These are phyloP conservation scores for Globisporangium middletonii DNA, from an alignment of 352 stramenopile genomes.

Conservation along the genomic window DNA sequence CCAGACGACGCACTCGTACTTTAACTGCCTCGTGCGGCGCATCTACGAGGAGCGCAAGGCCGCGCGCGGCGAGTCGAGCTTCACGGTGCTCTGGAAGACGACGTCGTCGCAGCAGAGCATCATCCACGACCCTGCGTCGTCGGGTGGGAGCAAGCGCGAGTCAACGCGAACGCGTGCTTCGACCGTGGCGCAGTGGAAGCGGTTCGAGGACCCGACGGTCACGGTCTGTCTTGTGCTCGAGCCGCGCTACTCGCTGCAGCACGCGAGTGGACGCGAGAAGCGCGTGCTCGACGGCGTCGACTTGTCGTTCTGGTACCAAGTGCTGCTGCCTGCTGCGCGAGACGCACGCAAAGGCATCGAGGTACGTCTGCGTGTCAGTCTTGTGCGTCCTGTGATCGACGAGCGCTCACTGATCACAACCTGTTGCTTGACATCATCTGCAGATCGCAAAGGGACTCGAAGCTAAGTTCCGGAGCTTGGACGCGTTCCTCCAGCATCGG, in stretches of 20 bases:
- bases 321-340: constrained; percentile 8
- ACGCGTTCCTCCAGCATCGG: constrained; percentile 6
- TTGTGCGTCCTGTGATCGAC: neutral
- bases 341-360: constrained; percentile 4
- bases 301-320: constrained; percentile 30
- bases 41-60: constrained; percentile 20
- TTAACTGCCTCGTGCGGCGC: constrained; percentile 23
- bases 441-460: constrained; percentile 10
- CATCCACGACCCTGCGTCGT: neutral
- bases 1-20: constrained; percentile 17
- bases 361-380: constrained; percentile 7
- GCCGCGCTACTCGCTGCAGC: constrained; percentile 1
- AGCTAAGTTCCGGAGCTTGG: constrained; percentile 12
- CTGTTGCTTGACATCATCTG: neutral
- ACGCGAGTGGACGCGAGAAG: neutral
- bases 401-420: neutral
- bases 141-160: neutral
- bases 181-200: constrained; percentile 14
- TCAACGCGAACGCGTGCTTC: neutral
- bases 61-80: constrained; percentile 3
- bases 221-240: constrained; percentile 30
- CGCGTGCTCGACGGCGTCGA: constrained; percentile 6
- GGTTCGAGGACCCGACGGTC: constrained; percentile 27
- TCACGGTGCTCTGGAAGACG: constrained; percentile 35
- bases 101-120: constrained; percentile 22